A percentile compares a stretch with the other conserved stretches of the same genome.
Evolutionary conservation across 495 filamentous ascomycete genomes (phyloP).

Genomic region (Umbilicaria muhlenbergii): DNA sequence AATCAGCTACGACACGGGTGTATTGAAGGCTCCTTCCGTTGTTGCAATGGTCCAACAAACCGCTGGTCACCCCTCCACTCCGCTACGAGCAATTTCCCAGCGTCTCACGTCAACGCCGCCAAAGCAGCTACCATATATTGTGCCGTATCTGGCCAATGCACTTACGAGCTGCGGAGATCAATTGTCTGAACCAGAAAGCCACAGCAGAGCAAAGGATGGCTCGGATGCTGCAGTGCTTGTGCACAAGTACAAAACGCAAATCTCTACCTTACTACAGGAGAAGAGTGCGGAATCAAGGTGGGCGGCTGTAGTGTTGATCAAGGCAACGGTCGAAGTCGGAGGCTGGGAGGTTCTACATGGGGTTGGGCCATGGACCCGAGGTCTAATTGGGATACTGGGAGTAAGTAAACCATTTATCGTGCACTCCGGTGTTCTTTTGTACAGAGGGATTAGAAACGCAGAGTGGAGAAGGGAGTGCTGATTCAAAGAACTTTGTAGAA

Average conservation of each 20-base stretch:
- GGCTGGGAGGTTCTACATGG: conserved; percentile 62
- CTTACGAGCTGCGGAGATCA: conserved; percentile 43
- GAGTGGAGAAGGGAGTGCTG: conserved; percentile 2
- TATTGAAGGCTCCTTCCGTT: too few species aligned
- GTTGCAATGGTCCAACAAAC: too few species aligned
- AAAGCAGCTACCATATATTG: conserved; percentile 45
- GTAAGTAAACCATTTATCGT: conserved; percentile 27
- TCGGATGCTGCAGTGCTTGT: conserved; percentile 47
- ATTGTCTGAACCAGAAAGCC: conserved; percentile 31
- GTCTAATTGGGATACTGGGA: conserved; percentile 51
- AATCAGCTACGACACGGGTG: too few species aligned
- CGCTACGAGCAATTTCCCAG: conserved; percentile 48
- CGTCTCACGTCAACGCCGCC: conserved; percentile 47
- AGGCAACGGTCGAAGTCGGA: conserved; percentile 64
- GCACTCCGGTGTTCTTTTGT: background rate
- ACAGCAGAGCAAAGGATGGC: conserved; percentile 34
- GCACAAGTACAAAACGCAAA: conserved; percentile 64
- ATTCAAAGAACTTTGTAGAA: conserved; percentile 31
- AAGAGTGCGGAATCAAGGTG: conserved; percentile 57
- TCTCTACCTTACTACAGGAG: conserved; percentile 61
- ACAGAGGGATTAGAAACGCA: background rate
- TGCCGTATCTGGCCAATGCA: conserved; percentile 43
- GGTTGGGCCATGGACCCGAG: conserved; percentile 54
- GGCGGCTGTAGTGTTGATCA: conserved; percentile 59
- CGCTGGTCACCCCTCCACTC: conserved; percentile 5